Evolutionary conservation across 2,329 filamentous ascomycete species (phyloP), one percentile per base, ranked within the genome.

Genomic region (Colletotrichum simmondsii): DNA sequence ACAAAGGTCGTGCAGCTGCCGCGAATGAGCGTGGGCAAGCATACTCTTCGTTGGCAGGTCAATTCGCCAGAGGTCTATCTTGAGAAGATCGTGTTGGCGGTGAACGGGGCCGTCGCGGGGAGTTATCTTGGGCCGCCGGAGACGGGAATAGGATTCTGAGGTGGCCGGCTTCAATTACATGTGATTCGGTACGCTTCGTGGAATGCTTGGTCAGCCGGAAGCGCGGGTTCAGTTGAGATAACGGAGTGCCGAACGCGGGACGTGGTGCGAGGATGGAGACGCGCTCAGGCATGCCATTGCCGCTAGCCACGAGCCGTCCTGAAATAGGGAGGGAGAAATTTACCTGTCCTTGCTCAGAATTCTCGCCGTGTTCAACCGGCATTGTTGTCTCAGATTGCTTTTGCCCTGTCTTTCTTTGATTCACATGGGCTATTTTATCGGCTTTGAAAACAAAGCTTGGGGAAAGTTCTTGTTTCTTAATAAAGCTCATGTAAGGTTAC

Each of bases 61-160:
- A 80, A 78, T 35, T 78, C 76, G 12, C 78, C 80, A 0, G 79
- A 81, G 73, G 74, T 81, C 0, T 79, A 81, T 37, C 73, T 81
- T 2, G 80, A 81, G 74, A 81, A 80, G 75, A 77, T 81, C 42
- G 78, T 79, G 37, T 22, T 81, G 16, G 74, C 77, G 49, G 75
- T 76, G 4, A 65, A 72, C 7, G 71, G 75, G 4, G 71, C 70
- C 16, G 37, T 77, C n/a, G 71, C 67, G 59, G 75, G 71, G 24
- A 79, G 77, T 37, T 81, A 81, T 65, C 74, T 81, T 1, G 79
- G 79, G 0, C 79, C 78, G 0, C 79, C 77, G 0, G 78, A 80
- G 74, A 79, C 78, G 65, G 76, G 22, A 24, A 6, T 37, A 22
- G 22, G 12, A n/a, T 6, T 32, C 28, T 35, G 46, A 26, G 11